Base-by-base conservation (phyloP, 805 yeast genomes). In the Ogataea kodamae region DNA sequence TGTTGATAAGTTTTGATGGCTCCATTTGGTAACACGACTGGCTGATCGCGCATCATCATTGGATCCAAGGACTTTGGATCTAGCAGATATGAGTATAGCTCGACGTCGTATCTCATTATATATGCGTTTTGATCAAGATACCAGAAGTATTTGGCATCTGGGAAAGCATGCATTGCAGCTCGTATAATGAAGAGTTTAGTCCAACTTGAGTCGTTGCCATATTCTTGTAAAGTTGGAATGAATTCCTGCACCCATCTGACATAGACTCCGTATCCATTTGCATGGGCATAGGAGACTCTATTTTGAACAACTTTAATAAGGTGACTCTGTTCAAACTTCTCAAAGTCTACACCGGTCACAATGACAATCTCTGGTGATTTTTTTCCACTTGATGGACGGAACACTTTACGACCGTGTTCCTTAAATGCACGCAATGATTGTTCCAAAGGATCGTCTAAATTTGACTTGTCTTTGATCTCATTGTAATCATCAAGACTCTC, bases 121-220 rank as follows among this genome's bases (percentile, higher is more conserved):
- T 87, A 60, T 0, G 90, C 77, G 50, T 81, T 77, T 45, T 83
- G 74, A 55, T 86, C 96, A 26, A 92, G 54, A 52, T 78, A 89
- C 92, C 97, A 85, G 52, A 89, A 80, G 68, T 86, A 82, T 55
- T 85, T 77, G n/a, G 96, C 83, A 29, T 79, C 67, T 1, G 97
- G 97, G 65, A 88, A 88, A 0, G 95, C 92, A 56, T 74, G 76
- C 81, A 90, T 78, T n/a, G 97, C 97, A 25, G 89, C 92, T 41
- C 94, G 72, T 54, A 86, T 57, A 24, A 79, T 57, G 37, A 74
- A 72, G 18, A 80, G 51, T 44, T 79, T 75, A 19, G 76, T 71
- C 92, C 95, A 84, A 18, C 67, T 61, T 37, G 64, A 63, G 45
- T 76, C 59, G 42, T 61, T 57, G 39, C 64, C 59, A 48, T 68